Conservation (phyloP, 768 basidiomycete genomes). For the Leucocoprinus birnbaumii region DNA sequence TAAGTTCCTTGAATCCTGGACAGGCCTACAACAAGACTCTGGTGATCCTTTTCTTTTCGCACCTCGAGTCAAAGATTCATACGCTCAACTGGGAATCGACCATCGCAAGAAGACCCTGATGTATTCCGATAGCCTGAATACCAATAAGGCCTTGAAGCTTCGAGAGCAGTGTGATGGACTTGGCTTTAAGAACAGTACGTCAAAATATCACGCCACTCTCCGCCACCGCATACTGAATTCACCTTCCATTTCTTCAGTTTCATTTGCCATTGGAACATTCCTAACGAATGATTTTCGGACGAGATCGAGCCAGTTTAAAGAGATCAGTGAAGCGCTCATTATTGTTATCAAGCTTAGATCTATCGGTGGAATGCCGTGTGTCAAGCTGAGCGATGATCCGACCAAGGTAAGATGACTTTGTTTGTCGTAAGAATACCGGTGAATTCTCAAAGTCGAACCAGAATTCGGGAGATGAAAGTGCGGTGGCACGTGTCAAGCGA, state of each 20-base stretch:
- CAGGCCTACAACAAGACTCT: conserved; percentile 87
- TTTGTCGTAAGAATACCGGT: too few species aligned
- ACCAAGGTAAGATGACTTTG: conserved; percentile 17
- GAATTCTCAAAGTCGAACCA: too few species aligned
- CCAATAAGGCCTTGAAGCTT: conserved; percentile 38
- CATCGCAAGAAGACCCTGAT: neutral
- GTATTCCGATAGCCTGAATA: conserved; percentile 4
- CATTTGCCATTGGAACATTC: conserved; percentile 93
- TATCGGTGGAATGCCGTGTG: conserved; percentile 71
- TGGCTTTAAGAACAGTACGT: conserved; percentile 60
- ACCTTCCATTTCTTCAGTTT: conserved; percentile 42
- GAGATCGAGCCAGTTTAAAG: conserved; percentile 33
- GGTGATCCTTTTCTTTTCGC: conserved; percentile 88
- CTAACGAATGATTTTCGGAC: conserved; percentile 85
- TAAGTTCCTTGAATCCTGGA: conserved; percentile 69
- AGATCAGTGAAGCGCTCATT: conserved; percentile 80
- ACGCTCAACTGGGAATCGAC: conserved; percentile 51
- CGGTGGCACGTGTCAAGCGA: too few species aligned
- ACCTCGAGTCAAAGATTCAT: conserved; percentile 67
- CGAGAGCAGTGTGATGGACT: conserved; percentile 71
- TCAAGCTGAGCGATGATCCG: conserved; percentile 93
- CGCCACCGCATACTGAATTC: conserved; percentile 2
- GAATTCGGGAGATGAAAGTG: too few species aligned
- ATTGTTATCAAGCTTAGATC: conserved; percentile 92
- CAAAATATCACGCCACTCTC: neutral